Evolutionary conservation across 163 green algal genomes (phyloP).

Genomic region (Chlorella variabilis): DNA sequence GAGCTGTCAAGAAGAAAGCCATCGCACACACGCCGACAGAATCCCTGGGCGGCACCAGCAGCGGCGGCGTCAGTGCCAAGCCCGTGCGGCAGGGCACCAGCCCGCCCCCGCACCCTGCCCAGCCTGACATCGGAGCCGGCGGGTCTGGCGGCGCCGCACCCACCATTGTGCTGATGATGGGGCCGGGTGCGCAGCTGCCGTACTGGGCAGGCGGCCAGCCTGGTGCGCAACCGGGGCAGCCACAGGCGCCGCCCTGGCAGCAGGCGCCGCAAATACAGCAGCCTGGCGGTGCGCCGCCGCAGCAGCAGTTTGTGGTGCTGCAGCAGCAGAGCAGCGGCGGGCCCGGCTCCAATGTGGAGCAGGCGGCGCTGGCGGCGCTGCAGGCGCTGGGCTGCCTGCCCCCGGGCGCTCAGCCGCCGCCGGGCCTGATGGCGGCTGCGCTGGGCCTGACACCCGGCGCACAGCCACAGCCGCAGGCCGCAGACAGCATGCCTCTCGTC

Average conservation of each 20-base stretch:
- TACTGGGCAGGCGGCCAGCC: neutral
- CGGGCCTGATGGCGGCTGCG: neutral
- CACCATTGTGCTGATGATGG: slow-evolving; percentile 11
- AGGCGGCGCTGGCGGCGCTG: slow-evolving; percentile 19
- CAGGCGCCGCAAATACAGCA: neutral
- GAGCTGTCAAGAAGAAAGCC: neutral
- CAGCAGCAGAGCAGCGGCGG: neutral
- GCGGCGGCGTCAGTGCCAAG: neutral
- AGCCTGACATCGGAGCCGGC: neutral
- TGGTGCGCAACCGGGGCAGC: neutral
- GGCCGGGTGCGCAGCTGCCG: neutral
- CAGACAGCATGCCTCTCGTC: neutral
- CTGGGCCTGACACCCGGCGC: neutral
- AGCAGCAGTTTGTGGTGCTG: neutral
- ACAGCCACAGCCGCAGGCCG: neutral
- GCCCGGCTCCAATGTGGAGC: neutral
- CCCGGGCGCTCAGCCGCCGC: neutral
- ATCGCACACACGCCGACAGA: no score
- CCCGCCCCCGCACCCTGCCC: neutral
- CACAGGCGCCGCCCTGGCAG: neutral
- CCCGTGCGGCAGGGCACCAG: neutral
- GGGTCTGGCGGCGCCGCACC: neutral
- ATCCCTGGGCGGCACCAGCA: neutral
- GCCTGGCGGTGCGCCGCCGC: neutral
- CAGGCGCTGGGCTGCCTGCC: slow-evolving; percentile 4